These are phyloP conservation scores for Penicillium paradoxum DNA, from an alignment of 495 filamentous ascomycete genomes.

Conservation along the genomic window DNA sequence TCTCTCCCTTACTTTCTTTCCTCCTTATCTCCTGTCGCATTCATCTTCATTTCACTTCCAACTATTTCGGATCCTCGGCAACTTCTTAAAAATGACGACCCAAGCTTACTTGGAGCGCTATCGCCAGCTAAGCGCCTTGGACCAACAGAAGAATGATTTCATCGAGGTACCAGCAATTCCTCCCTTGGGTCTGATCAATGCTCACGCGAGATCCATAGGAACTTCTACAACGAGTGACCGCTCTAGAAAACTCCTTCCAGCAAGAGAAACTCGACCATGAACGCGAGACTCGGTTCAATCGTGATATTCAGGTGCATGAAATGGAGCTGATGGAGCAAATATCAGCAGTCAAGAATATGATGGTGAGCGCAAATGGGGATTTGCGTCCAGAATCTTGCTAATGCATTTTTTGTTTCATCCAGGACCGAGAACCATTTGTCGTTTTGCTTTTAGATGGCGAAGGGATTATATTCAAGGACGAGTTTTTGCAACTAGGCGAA, in stretches of 20 bases:
- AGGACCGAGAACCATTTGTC: conserved; percentile 74
- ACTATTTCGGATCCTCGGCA: background rate
- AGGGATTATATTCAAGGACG: conserved; percentile 69
- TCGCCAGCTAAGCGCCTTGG: conserved; percentile 41
- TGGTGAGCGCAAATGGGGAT: conserved; percentile 33
- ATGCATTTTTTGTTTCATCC: conserved; percentile 18
- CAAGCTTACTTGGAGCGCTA: conserved; percentile 42
- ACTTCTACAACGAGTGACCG: conserved; percentile 44
- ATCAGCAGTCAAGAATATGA: conserved; percentile 43
- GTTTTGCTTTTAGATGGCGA: conserved; percentile 74
- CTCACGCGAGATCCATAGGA: conserved; percentile 35
- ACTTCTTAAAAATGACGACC: conserved; percentile 26
- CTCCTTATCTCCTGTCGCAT: conserved; percentile 10
- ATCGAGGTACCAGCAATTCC: conserved; percentile 40
- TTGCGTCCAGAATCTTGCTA: conserved; percentile 10
- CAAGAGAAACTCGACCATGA: conserved; percentile 50
- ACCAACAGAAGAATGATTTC: conserved; percentile 49
- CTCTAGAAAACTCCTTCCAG: conserved; percentile 43
- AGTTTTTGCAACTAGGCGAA: conserved; percentile 57
- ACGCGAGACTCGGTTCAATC: conserved; percentile 52
- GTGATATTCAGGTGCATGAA: conserved; percentile 50
- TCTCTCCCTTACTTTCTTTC: conserved; percentile 7
- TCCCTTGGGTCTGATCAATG: conserved; percentile 6
- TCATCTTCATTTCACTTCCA: conserved; percentile 6
- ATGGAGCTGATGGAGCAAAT: conserved; percentile 51